Conservation (phyloP, 768 basidiomycete species). For the Xerocomellus amylosporus region DNA sequence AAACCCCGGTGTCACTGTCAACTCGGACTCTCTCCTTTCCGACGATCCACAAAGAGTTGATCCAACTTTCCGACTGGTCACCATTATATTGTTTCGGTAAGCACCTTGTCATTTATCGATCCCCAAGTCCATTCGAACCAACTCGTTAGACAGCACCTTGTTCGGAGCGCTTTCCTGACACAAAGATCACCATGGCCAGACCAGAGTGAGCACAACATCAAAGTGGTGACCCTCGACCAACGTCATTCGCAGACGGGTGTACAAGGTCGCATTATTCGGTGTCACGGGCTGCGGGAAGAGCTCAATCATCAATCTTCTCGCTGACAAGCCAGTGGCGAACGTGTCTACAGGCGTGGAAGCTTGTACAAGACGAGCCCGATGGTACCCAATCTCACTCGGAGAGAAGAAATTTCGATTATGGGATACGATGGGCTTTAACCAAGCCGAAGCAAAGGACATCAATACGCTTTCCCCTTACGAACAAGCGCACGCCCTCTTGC, state of each 20-base stretch:
- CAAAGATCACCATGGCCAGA: slow-evolving; percentile 3
- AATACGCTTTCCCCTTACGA: slow-evolving; percentile 24
- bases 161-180: not conserved
- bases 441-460: slow-evolving; percentile 14
- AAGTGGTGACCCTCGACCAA: slow-evolving; percentile 1
- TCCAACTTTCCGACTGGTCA: not conserved
- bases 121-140: not conserved
- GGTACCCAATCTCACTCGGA: slow-evolving; percentile 21
- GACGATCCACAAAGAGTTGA: not conserved
- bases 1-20: not conserved
- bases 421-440: slow-evolving; percentile 37
- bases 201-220: slow-evolving; percentile 15
- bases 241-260: slow-evolving; percentile 14
- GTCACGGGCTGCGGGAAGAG: slow-evolving; percentile 32
- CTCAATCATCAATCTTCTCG: slow-evolving; percentile 30
- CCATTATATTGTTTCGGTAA: slow-evolving; percentile 3
- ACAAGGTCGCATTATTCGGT: slow-evolving; percentile 29
- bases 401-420: slow-evolving; percentile 27
- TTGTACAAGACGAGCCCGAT: slow-evolving; percentile 33
- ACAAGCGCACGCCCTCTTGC: slow-evolving; percentile 35
- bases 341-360: slow-evolving; percentile 30
- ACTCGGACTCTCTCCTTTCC: not conserved
- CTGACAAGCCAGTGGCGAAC: slow-evolving; percentile 24
- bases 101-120: not conserved
- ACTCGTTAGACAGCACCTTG: not conserved